A percentile compares a stretch with the other conserved stretches of the same genome.
phyloP scores from a whole-genome alignment of 257 asterid genomes.

The Perilla frutescens region DNA sequence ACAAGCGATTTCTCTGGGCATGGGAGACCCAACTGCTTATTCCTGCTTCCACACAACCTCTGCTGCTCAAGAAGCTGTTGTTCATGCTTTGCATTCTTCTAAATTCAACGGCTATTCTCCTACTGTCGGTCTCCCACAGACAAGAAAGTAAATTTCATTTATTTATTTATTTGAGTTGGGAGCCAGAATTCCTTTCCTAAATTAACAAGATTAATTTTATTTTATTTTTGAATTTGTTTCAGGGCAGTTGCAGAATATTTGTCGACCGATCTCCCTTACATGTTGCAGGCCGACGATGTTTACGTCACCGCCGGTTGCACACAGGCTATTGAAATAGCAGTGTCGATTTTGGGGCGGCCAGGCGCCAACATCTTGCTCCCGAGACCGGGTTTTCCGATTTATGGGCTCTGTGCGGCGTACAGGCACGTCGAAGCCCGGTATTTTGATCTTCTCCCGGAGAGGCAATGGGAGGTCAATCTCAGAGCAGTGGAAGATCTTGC shows the following conservation, averaged over 20 bases:
- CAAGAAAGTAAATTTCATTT: conserved; percentile 60
- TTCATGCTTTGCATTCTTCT: conserved; percentile 54
- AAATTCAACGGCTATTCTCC: conserved; percentile 90
- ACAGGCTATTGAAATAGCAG: conserved; percentile 77
- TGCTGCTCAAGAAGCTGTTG: conserved; percentile 67
- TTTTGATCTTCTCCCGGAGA: conserved; percentile 65
- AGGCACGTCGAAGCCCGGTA: conserved; percentile 67
- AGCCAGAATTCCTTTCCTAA: no score
- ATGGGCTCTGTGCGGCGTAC: conserved; percentile 72
- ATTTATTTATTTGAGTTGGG: not conserved
- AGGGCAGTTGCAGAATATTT: conserved; percentile 83
- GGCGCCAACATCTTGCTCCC: conserved; percentile 80
- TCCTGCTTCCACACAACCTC: conserved; percentile 66
- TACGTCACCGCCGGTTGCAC: conserved; percentile 86
- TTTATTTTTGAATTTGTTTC: conserved; percentile 16
- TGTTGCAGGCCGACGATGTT: conserved; percentile 64
- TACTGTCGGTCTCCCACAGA: conserved; percentile 81
- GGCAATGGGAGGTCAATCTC: conserved; percentile 82
- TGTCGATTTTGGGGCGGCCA: conserved; percentile 68
- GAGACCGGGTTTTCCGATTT: conserved; percentile 84
- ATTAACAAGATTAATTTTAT: no score
- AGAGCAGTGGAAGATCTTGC: conserved; percentile 65
- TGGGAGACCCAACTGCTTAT: conserved; percentile 84
- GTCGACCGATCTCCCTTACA: conserved; percentile 68
- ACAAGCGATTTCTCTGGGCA: conserved; percentile 69